These are phyloP conservation scores for Candida incommunis DNA, from an alignment of 805 yeast species.

Conservation along the genomic window DNA sequence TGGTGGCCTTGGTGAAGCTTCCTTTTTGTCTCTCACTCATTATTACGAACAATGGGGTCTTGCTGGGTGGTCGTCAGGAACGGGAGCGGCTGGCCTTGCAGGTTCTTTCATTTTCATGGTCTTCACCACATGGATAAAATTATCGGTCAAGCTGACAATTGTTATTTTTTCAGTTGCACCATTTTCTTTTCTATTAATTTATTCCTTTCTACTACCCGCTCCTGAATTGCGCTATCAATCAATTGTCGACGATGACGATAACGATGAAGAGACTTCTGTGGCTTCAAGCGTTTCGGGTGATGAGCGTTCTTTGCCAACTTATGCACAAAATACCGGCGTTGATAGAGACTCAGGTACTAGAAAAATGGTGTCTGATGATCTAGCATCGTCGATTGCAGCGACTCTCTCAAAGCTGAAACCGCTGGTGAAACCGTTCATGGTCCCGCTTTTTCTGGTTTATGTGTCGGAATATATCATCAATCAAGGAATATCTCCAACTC, in stretches of 20 bases:
- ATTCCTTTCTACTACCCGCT: conserved; percentile 18
- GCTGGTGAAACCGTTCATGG: conserved; percentile 40
- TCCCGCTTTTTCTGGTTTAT: conserved; percentile 75
- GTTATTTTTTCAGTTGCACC: conserved; percentile 37
- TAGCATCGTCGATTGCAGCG: background rate
- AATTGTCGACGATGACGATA: background rate
- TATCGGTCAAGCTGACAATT: conserved; percentile 41
- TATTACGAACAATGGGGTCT: conserved; percentile 47
- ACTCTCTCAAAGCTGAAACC: conserved; percentile 17
- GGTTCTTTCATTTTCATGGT: conserved; percentile 61
- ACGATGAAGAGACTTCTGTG: conserved; percentile 1
- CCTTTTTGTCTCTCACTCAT: conserved; percentile 80
- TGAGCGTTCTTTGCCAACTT: background rate
- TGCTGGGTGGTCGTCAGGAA: conserved; percentile 85
- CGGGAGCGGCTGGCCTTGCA: conserved; percentile 87
- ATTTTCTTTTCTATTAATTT: conserved; percentile 17
- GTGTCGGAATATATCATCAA: conserved; percentile 77
- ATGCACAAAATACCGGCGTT: background rate
- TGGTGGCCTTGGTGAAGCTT: conserved; percentile 83
- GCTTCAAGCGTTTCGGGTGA: background rate
- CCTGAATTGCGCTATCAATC: conserved; percentile 5
- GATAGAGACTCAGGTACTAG: conserved; percentile 1
- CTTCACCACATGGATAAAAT: conserved; percentile 51
- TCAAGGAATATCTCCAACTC: conserved; percentile 84
- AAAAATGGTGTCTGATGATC: background rate